A percentile compares a stretch with the other conserved stretches of the same genome.
phyloP scores from a whole-genome alignment of 345 rosid species.

The Draba incana region DNA sequence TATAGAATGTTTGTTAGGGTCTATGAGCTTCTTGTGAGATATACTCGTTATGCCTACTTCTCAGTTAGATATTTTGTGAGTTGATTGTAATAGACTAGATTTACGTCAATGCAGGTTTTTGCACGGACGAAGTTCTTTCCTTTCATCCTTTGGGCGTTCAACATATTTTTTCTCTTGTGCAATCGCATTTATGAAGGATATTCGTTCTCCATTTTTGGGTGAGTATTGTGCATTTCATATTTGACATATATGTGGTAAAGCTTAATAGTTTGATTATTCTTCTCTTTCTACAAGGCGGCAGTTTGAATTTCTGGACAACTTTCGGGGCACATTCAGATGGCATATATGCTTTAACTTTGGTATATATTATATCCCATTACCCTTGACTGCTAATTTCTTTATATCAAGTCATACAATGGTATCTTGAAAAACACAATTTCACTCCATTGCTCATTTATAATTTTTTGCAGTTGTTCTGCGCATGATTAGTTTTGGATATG shows the following conservation, averaged over 20 bases:
- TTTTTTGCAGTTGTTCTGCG: slow-evolving; percentile 67
- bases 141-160: slow-evolving; percentile 67
- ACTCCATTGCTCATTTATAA: background rate
- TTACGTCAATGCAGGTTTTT: slow-evolving; percentile 60
- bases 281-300: slow-evolving; percentile 49
- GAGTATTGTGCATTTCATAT: slow-evolving; percentile 42
- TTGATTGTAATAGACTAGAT: slow-evolving; percentile 39
- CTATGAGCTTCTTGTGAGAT: background rate
- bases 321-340: slow-evolving; percentile 92
- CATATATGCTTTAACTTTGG: slow-evolving; percentile 97
- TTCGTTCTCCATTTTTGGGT: slow-evolving; percentile 82
- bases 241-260: background rate
- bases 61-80: slow-evolving; percentile 1
- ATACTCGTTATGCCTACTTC: background rate
- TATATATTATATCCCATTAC: slow-evolving; percentile 41
- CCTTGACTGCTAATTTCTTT: background rate
- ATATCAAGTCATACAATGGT: slow-evolving; percentile 3
- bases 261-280: background rate
- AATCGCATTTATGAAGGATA: slow-evolving; percentile 92
- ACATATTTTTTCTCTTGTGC: slow-evolving; percentile 70
- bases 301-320: slow-evolving; percentile 77
- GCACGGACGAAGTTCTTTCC: slow-evolving; percentile 62
- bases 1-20: background rate
- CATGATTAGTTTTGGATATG: slow-evolving; percentile 94
- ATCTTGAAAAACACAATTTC: background rate